These are phyloP conservation scores for Parachaetomium inaequale DNA, from an alignment of 495 filamentous ascomycete species.

Conservation along the genomic window DNA sequence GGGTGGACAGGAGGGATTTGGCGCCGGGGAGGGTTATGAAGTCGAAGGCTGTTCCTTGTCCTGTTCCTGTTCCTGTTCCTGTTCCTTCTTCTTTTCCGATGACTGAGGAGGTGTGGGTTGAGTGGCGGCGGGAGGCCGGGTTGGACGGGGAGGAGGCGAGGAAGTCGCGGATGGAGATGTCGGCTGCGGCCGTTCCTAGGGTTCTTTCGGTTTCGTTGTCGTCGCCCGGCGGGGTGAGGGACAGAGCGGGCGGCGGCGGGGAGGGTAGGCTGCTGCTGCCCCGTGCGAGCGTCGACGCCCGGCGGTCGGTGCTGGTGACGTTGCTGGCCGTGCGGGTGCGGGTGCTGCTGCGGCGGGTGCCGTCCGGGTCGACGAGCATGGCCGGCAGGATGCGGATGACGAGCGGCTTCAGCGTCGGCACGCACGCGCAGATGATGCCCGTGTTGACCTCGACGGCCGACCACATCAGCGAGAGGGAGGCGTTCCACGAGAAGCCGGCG, in stretches of 20 bases:
- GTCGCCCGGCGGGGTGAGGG: neutral
- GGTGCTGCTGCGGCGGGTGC: conserved; percentile 28
- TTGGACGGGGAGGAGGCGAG: conserved; percentile 4
- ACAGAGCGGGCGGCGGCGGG: neutral
- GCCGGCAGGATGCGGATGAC: conserved; percentile 70
- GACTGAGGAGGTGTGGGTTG: neutral
- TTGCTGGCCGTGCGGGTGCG: conserved; percentile 1
- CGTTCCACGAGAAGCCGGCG: conserved; percentile 60
- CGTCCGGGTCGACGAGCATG: conserved; percentile 54
- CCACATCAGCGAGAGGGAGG: conserved; percentile 86
- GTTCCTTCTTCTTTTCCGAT: neutral
- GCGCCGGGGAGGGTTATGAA: conserved; percentile 78
- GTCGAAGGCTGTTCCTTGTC: conserved; percentile 49
- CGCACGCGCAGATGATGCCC: conserved; percentile 82
- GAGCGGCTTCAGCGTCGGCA: conserved; percentile 84
- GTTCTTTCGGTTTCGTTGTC: neutral
- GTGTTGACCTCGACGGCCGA: conserved; percentile 86
- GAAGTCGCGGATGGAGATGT: conserved; percentile 30
- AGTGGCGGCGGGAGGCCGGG: neutral
- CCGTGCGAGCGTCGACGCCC: too few species aligned
- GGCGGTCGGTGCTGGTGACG: neutral
- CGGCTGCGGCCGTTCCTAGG: conserved; percentile 10
- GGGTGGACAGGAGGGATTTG: conserved; percentile 68
- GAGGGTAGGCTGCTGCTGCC: neutral
- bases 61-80: neutral